A percentile compares a stretch with the other conserved stretches of the same genome.
phyloP scores from a whole-genome alignment of 2,329 filamentous ascomycete species.

The Sporothrix mexicana region DNA sequence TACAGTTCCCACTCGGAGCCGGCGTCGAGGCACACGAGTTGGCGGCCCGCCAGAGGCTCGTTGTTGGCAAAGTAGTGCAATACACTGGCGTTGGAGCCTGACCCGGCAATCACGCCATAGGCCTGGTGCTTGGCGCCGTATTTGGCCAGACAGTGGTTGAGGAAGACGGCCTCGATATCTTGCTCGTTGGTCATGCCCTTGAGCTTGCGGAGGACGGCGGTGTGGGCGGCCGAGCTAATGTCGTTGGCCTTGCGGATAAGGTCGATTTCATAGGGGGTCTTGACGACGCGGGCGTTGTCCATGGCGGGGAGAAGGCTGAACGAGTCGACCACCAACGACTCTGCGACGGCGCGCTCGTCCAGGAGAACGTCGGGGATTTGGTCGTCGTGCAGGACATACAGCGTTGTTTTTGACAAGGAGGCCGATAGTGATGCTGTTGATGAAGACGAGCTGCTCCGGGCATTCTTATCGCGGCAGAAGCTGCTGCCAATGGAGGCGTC shows the following conservation, averaged over 20 bases:
- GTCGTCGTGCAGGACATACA: slow-evolving; percentile 52
- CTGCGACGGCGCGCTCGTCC: neutral
- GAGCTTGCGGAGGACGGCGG: slow-evolving; percentile 70
- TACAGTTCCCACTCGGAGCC: slow-evolving; percentile 86
- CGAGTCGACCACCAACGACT: slow-evolving; percentile 52
- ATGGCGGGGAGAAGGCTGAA: slow-evolving; percentile 70
- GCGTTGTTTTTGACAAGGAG: slow-evolving; percentile 41
- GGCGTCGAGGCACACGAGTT: slow-evolving; percentile 84
- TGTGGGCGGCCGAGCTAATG: slow-evolving; percentile 79
- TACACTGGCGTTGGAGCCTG: slow-evolving; percentile 80
- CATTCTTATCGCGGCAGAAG: slow-evolving; percentile 35
- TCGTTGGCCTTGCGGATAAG: slow-evolving; percentile 81
- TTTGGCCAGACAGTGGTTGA: slow-evolving; percentile 71
- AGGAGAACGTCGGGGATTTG: slow-evolving; percentile 40
- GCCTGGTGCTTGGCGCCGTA: slow-evolving; percentile 75
- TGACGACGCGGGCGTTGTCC: slow-evolving; percentile 79
- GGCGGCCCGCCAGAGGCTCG: slow-evolving; percentile 68
- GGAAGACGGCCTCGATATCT: slow-evolving; percentile 80
- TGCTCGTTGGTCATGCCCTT: slow-evolving; percentile 73
- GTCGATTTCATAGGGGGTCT: slow-evolving; percentile 83
- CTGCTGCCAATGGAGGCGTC: slow-evolving; percentile 34
- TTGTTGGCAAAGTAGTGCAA: slow-evolving; percentile 88
- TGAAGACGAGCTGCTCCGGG: neutral
- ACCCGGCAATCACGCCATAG: slow-evolving; percentile 87
- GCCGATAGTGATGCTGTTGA: neutral